Base-by-base conservation (phyloP, 306 rosid genomes). In the Rosa chinensis region DNA sequence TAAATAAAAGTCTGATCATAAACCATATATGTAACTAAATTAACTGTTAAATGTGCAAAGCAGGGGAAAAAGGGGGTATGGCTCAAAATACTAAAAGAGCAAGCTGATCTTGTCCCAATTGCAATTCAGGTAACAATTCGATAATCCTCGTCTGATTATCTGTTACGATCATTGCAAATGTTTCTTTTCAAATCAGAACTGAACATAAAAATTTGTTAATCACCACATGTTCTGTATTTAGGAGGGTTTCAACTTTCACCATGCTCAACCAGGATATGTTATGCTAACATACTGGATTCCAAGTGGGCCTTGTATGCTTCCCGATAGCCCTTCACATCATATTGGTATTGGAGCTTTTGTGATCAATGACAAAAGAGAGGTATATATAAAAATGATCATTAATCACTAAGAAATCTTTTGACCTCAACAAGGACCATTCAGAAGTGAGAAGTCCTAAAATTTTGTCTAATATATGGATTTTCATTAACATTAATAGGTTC, bases 211-310 rank as follows among this genome's bases (percentile, higher is more conserved):
- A 3, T 11, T 39, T 37, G 49, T 67, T 66, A 9, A 8, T 17
- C 61, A 4, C 11, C 10, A 37, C 4, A 42, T 28, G 6, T 4
- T 52, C 6, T 32, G 62, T 13, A 49, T 48, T 82, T 71, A 88
- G 91, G 87, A 83, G 74, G 91, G 89, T n/a, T 88, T 88, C 74
- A 76, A 78, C 77, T 85, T 72, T 69, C 87, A 85, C 68, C 89
- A 85, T 76, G 89, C 86, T 67, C 87, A 88, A 67, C 79, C 87
- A 28, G 89, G 87, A 62, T 85, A 83, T 62, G 84, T 81, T n/a
- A 85, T 88, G 85, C 48, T 88, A 25, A 78, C 84, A n/a, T 61
- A 68, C 59, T 88, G 87, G 89, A 81, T 88, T 70, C 86, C 89
- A 23, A 72, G 66, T 52, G 84, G 77, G 8, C 83, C 76, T 48